Conservation (phyloP, 2,329 filamentous ascomycete species). For the Paraconiothyrium sp. region DNA sequence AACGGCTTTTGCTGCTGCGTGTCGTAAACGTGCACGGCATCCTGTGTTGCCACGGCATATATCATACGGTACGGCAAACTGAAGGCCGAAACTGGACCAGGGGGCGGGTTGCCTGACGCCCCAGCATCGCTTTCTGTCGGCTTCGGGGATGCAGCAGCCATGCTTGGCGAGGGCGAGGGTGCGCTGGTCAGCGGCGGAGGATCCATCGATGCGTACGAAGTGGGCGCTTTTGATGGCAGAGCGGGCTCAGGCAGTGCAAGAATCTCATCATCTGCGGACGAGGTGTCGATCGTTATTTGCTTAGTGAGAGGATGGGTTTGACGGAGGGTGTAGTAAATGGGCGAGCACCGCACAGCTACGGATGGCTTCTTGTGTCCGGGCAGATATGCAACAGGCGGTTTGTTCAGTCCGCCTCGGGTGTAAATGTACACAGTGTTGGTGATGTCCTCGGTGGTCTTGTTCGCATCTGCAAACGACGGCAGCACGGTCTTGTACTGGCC, state of each 20-base stretch:
- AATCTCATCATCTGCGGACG: slow-evolving; percentile 84
- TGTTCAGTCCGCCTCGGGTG: slow-evolving; percentile 94
- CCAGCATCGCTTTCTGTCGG: slow-evolving; percentile 60
- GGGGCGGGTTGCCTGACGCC: slow-evolving; percentile 63
- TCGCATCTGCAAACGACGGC: slow-evolving; percentile 69
- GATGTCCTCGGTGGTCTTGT: slow-evolving; percentile 82
- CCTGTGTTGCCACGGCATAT: slow-evolving; percentile 96
- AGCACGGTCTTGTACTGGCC: slow-evolving; percentile 92
- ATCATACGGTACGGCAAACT: slow-evolving; percentile 90
- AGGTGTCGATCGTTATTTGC: slow-evolving; percentile 94
- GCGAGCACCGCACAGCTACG: slow-evolving; percentile 93
- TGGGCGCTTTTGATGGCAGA: slow-evolving; percentile 64
- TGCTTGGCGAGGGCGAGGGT: slow-evolving; percentile 58
- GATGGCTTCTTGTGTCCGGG: slow-evolving; percentile 98
- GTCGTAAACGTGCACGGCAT: slow-evolving; percentile 93
- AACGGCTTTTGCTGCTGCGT: slow-evolving; percentile 95
- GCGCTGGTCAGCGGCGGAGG: slow-evolving; percentile 74
- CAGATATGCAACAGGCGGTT: slow-evolving; percentile 91
- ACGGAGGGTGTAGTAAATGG: slow-evolving; percentile 84
- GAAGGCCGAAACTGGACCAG: slow-evolving; percentile 71
- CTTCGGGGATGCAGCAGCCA: slow-evolving; percentile 64
- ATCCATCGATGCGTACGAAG: slow-evolving; percentile 77
- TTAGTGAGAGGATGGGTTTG: slow-evolving; percentile 73
- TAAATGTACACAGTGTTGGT: slow-evolving; percentile 99
- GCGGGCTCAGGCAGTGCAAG: slow-evolving; percentile 84